Conservation (phyloP, 768 basidiomycete genomes). For the Phanerochaete sordida region DNA sequence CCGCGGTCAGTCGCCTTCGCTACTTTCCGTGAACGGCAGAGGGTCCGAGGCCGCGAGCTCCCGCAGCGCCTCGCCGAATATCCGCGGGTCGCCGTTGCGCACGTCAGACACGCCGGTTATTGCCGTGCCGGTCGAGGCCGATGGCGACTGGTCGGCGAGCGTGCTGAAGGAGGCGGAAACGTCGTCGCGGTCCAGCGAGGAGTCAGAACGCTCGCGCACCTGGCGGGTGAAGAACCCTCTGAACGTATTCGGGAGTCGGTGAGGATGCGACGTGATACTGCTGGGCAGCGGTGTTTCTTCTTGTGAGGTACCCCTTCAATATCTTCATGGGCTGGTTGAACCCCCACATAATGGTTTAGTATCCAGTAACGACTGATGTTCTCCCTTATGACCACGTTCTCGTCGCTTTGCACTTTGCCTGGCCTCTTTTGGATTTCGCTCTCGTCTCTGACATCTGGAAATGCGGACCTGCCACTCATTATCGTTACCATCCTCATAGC, state of each 20-base stretch:
- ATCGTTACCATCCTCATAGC: not conserved
- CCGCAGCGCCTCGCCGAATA: not conserved
- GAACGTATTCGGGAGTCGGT: slow-evolving; percentile 1
- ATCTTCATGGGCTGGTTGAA: not conserved
- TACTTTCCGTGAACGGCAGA: slow-evolving; percentile 15
- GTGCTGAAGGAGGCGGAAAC: slow-evolving; percentile 69
- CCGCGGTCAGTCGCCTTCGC: slow-evolving; percentile 15
- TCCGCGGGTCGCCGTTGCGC: slow-evolving; percentile 13
- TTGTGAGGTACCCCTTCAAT: not conserved
- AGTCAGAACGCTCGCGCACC: not conserved
- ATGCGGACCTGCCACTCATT: not conserved
- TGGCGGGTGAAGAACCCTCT: slow-evolving; percentile 5
- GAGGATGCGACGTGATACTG: not conserved
- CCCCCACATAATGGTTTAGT: not conserved
- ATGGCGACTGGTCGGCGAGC: slow-evolving; percentile 71
- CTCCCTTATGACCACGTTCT: not conserved
- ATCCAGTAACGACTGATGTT: not conserved
- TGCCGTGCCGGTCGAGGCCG: slow-evolving; percentile 32
- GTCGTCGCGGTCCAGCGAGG: slow-evolving; percentile 19
- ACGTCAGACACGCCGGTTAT: slow-evolving; percentile 48
- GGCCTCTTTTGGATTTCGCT: not conserved
- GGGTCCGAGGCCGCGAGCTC: slow-evolving; percentile 1
- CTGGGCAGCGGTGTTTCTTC: not conserved
- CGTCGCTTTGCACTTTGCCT: not conserved
- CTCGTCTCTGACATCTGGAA: slow-evolving; percentile 4